These are phyloP conservation scores for Anacardium occidentale DNA, from an alignment of 345 rosid species.

Conservation along the genomic window DNA sequence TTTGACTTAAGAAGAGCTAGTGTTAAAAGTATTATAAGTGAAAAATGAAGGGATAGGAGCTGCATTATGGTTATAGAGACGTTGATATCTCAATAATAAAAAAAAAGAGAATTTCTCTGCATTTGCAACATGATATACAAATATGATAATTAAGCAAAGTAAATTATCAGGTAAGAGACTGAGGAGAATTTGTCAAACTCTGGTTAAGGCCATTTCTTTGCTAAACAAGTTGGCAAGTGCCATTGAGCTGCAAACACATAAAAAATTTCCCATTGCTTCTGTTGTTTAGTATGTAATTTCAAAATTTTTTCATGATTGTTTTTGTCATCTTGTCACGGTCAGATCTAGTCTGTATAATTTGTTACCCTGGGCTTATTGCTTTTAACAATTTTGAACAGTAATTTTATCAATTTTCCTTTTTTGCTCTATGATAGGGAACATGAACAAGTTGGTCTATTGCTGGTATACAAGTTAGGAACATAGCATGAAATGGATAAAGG, in stretches of 20 bases:
- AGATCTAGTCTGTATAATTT: neutral
- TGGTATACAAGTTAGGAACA: constrained; percentile 20
- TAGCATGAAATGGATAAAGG: constrained; percentile 37
- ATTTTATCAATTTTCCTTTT: neutral
- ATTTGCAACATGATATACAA: neutral
- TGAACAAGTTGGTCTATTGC: constrained; percentile 2
- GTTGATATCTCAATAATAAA: neutral
- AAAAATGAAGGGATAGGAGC: neutral
- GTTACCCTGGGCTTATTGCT: too few species aligned
- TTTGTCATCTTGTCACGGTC: neutral
- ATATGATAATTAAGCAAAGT: neutral
- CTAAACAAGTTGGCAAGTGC: neutral
- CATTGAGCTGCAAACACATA: neutral
- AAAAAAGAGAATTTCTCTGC: neutral
- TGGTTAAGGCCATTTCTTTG: neutral
- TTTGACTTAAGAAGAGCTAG: neutral
- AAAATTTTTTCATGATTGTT: neutral
- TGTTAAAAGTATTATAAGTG: neutral
- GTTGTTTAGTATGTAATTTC: neutral
- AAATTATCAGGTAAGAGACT: neutral
- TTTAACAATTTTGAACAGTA: neutral
- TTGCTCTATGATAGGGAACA: constrained; percentile 8
- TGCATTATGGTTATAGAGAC: neutral
- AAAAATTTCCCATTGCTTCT: neutral
- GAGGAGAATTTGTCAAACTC: neutral